Base-by-base conservation (phyloP, 73 alveolate genomes). In the Tetrahymena borealis region DNA sequence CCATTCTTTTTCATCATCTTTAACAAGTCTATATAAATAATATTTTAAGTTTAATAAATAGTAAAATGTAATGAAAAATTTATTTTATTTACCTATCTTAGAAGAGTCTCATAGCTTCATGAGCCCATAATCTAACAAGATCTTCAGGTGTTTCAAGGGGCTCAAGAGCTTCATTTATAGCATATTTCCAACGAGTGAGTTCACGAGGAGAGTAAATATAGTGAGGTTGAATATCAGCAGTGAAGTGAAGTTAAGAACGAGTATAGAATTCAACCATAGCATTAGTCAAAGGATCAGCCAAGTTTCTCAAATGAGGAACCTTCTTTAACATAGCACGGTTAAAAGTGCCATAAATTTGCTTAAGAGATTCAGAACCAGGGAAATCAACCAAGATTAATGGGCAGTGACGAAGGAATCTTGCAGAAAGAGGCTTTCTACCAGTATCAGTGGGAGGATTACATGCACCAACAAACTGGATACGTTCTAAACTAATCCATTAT, bases 381-480 rank as follows among this genome's bases (percentile, higher is more conserved):
- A 98, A 99, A 95, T 98, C 99, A 1, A 98, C 99, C 36, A 97
- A 96, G 18, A 99, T 97, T 35, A 99, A 94, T 0, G 99, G 99
- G 78, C 98, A 95, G 94, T 99, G 99, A 78, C 99, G 94, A 90
- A 99, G 93, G 94, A 99, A 99, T 79, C 99, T 94, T 40, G 98
- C 99, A 36, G 99, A 94, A 92, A 99, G 95, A 11, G 99, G 99
- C 91, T 97, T 98, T 91, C 99, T 96, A 5, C 99, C 99, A 18
- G 99, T 99, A 95, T 99, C 99, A 1, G 99, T 99, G 32, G 99
- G 99, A 15, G 99, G 99, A 91, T 99, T 99, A 94, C 99, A 98
- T 77, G 99, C 99, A 16, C 99, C 99, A 0, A 98, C 99, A 94
- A 98, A 97, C 95, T 98, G 98, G 78, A 98, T 98, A 90, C 99